Evolutionary conservation across 805 yeast genomes (phyloP).

Genomic region (Sugiyamaella lignohabitans): DNA sequence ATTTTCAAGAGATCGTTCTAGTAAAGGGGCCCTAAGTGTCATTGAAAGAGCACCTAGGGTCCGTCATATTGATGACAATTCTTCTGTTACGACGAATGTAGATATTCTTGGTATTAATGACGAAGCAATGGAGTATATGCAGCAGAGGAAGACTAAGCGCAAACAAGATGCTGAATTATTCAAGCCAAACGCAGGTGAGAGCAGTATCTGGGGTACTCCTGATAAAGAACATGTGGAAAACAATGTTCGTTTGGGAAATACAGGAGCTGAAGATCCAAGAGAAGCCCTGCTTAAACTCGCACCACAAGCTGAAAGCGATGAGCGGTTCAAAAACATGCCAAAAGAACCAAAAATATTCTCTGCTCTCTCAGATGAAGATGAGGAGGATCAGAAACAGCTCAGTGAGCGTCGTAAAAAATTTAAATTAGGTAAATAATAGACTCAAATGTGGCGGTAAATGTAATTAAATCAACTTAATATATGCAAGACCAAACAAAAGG

Average conservation of each 20-base stretch:
- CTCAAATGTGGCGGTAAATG: neutral
- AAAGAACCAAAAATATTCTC: constrained; percentile 6
- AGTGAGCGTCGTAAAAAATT: neutral
- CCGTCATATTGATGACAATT: constrained; percentile 31
- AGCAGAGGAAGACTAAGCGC: constrained; percentile 6
- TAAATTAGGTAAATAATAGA: neutral
- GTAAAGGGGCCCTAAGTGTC: constrained; percentile 27
- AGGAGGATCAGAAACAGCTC: neutral
- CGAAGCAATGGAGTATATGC: constrained; percentile 15
- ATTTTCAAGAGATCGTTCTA: constrained; percentile 26
- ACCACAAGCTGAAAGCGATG: constrained; percentile 24
- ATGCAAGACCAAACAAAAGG: neutral
- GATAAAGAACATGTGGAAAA: constrained; percentile 19
- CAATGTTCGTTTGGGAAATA: constrained; percentile 14
- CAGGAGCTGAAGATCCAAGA: constrained; percentile 29
- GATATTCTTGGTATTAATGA: constrained; percentile 27
- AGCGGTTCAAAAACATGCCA: constrained; percentile 16
- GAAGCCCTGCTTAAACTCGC: constrained; percentile 31
- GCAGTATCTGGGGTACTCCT: constrained; percentile 21
- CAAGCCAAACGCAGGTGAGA: constrained; percentile 15
- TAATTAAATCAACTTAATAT: neutral
- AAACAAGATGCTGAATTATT: constrained; percentile 6
- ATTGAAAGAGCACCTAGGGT: constrained; percentile 24
- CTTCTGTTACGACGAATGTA: constrained; percentile 20
- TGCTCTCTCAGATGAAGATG: constrained; percentile 7